Base-by-base conservation (phyloP, 2,329 filamentous ascomycete genomes). In the Cercospora berteroae region DNA sequence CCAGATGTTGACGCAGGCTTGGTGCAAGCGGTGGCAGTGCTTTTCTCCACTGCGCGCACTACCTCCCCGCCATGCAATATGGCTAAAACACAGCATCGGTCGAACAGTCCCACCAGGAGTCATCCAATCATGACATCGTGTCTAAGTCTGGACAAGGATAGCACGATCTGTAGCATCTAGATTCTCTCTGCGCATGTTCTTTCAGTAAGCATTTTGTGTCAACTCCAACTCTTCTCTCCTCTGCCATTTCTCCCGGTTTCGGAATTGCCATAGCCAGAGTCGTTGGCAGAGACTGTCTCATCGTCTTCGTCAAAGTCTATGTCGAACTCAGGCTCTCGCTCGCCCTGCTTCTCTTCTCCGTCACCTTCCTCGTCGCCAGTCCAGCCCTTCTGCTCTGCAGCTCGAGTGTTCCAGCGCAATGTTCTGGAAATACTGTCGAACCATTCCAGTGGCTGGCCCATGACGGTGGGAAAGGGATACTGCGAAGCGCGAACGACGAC, bases 401-500 rank as follows among this genome's bases (percentile, higher is more conserved):
- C 94, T 56, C 95, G 87, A 27, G 91, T 94, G 81, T 99, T 99
- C 95, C 95, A 99, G 70, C 94, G 87, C 67, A 99, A 84, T 3
- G 94, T 97, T 68, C 94, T 88, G 63, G 92, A 93, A 59, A 99
- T 93, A 75, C 92, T 96, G 79, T 97, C 92, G 77, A 99, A 97
- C 95, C 95, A 99, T 79, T 99, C 95, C 0, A 90, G 91, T 69
- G 90, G 90, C 70, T 90, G 92, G 71, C 93, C 91, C 66, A 96
- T 92, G 52, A 99, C 94, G 0, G 95, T 98, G 2, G 95, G 95
- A 82, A 99, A 98, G 0, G 95, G 95, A 76, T 97, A 99, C 78
- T 96, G 93, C 31, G 92, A 96, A 3, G 95, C 95, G 48, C 94
- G 93, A 74, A 99, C 95, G 68, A 94, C 97, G 78, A 99, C 95